Conservation (phyloP, 2,329 filamentous ascomycete genomes). For the Trichoderma citrinoviride region DNA sequence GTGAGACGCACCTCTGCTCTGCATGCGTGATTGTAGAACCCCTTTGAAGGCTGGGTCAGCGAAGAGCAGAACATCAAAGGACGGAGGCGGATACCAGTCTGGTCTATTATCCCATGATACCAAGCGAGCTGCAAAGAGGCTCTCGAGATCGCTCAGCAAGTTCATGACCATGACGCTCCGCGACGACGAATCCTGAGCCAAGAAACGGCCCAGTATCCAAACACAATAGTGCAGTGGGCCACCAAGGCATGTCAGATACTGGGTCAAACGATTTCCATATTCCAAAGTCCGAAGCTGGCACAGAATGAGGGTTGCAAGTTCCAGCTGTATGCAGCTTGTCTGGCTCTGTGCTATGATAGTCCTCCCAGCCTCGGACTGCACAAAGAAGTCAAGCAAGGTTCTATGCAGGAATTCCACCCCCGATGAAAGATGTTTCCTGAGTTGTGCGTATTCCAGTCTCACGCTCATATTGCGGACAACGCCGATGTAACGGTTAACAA, state of each 20-base stretch:
- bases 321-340: too few species aligned
- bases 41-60: background rate
- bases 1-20: background rate
- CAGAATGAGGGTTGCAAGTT: background rate
- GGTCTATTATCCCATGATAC: background rate
- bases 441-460: too few species aligned
- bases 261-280: background rate
- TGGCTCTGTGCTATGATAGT: background rate
- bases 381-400: background rate
- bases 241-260: background rate
- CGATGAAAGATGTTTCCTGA: too few species aligned
- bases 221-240: background rate
- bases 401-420: background rate
- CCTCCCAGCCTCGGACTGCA: background rate
- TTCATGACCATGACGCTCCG: fast-evolving
- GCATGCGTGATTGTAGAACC: background rate
- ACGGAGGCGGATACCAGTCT: background rate
- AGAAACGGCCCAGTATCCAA: background rate
- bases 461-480: background rate
- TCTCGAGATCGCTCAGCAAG: background rate
- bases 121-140: background rate
- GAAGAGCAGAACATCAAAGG: background rate
- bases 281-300: background rate
- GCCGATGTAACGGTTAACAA: background rate
- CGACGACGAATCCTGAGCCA: background rate